Evolutionary conservation across 345 rosid genomes (phyloP).

Genomic region (Eucalyptus cloeziana): DNA sequence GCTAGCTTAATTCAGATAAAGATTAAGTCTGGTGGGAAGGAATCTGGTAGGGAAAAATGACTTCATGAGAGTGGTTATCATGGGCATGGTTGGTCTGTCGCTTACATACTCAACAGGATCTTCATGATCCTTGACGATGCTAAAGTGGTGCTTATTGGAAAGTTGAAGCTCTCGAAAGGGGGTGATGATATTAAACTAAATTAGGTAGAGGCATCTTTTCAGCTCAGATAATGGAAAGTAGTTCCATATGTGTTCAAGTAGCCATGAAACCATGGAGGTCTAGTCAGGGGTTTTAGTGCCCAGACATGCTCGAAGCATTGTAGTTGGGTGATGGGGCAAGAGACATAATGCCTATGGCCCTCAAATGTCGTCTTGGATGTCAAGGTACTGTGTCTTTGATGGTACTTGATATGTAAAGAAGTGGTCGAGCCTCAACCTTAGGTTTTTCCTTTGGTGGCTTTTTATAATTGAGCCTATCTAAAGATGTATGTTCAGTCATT

Average conservation of each 20-base stretch:
- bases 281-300: not conserved
- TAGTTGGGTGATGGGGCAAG: not conserved
- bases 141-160: not conserved
- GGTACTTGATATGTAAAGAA: not conserved
- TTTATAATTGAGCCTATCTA: not conserved
- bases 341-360: not conserved
- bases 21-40: not conserved
- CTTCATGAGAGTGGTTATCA: not conserved
- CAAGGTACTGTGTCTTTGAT: not conserved
- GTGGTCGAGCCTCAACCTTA: not conserved
- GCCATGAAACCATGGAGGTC: not conserved
- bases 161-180: not conserved
- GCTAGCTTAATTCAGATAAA: not conserved
- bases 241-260: not conserved
- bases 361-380: not conserved
- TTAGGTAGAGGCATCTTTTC: not conserved
- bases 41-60: not conserved
- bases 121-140: not conserved
- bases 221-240: not conserved
- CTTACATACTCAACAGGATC: not conserved
- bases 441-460: not conserved
- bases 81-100: not conserved
- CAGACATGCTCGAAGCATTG: not conserved
- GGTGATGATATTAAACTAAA: not conserved
- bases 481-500: not conserved